Base-by-base conservation (phyloP, 2,329 filamentous ascomycete genomes). In the Diplodia scrobiculata region DNA sequence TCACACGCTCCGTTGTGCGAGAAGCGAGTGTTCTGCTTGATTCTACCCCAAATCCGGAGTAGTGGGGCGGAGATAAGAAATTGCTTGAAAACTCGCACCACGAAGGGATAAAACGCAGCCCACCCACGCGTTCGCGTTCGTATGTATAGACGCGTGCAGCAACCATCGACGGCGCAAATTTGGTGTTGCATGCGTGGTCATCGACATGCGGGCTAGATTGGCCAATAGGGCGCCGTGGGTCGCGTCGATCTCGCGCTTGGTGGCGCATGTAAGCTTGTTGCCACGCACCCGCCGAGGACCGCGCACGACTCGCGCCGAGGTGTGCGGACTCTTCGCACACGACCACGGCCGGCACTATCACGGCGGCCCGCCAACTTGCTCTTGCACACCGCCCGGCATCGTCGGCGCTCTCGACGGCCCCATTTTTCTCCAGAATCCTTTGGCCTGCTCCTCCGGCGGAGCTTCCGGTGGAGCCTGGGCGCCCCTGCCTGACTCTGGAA, bases 231-330 rank as follows among this genome's bases (percentile, higher is more conserved):
- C 55, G 27, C n/a, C 17, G 13, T 32, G 25, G 38, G 38, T 19
- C 36, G 55, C 38, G 58, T 62, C 58, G 58, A 62, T 62, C 58
- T 60, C 19, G 55, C 55, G 32, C 13, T 60, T 3, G 41, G 58
- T 62, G 58, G 58, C 58, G 58, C 27, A 50, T 36, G 45, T 27
- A 62, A 62, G 58, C 58, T 62, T 27, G 58, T 17, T 36, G 58
- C 58, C 58, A 62, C 58, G 55, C 38, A 36, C 14, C 17, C 17
- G 58, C 27, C 41, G 27, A 62, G 58, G 25, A 1, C 25, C 10
- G 38, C 11, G 41, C 58, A 27, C 48, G 58, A 50, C 58, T 62
- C 54, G 54, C 54, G 29, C 19, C 19, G 7, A n/a, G 14, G 13
- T 45, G 38, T 7, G 32, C 10, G 32, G 6, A 6, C 32, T 34